Base-by-base conservation (phyloP, 2,329 filamentous ascomycete genomes). In the Cytospora paraplurivora region DNA sequence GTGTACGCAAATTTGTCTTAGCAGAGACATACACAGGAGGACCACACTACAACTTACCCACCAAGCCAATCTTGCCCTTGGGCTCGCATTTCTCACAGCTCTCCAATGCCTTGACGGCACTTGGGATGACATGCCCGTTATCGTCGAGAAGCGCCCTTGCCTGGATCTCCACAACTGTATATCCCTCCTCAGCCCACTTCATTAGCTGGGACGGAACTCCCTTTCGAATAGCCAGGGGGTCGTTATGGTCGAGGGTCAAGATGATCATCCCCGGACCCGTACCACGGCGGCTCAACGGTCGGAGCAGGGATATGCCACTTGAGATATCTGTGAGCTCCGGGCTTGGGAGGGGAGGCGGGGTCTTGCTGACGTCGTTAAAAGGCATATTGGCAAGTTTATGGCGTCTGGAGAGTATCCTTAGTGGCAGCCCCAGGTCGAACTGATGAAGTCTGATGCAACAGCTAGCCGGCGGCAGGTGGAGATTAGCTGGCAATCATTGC, bases 281-380 rank as follows among this genome's bases (percentile, higher is more conserved):
- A 10, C 71, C 71, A 27, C 70, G 69, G 53, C 70, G 70, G 21
- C 71, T 70, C 59, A 73, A 68, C 35, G 71, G 71, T 34, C 35
- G 34, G 38, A 66, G 64, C 21, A 66, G 58, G 13, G 64, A 61
- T 13, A 64, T 41, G 7, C 62, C 64, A 8, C 62, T 62, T 27
- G 47, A 17, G 12, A 64, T 35, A 44, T 50, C 57, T n/a, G 49
- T 59, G 62, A 64, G 62, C 37, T 59, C 49, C 32, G 64, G 57
- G 33, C 54, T 64, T 34, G 64, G 64, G 10, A 66, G 49, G 19
- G 50, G 55, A 58, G 64, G 54, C 17, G 62, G 41, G 57, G 64
- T 53, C 49, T 66, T 62, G 41, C n/a, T 64, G 64, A 66, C 59
- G 50, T 66, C 64, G 62, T 66, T 66, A 34, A 38, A 61, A 35